Conservation (phyloP, 345 rosid genomes). For the Turritis glabra region DNA sequence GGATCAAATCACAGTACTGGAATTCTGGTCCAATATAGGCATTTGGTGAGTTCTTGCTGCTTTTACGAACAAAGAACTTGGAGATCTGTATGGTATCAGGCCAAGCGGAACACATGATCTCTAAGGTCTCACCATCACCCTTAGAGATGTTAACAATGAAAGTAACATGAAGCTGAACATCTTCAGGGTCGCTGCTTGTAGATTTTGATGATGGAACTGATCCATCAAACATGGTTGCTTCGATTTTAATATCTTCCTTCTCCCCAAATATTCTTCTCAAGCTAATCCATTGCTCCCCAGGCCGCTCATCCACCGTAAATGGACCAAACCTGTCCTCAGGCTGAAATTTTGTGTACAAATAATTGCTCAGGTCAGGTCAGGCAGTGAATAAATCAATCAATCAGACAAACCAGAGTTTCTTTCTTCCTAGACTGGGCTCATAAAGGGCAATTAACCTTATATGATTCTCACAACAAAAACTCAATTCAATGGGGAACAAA, state of each 20-base stretch:
- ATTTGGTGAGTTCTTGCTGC: conserved; percentile 35
- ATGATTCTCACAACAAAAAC: not conserved
- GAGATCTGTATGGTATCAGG: conserved; percentile 66
- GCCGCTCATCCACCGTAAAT: conserved; percentile 59
- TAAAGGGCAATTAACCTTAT: not conserved
- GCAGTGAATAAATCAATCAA: not conserved
- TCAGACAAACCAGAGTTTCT: not conserved
- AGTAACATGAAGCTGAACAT: conserved; percentile 63
- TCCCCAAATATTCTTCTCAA: conserved; percentile 60
- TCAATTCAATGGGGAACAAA: not conserved
- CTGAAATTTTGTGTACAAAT: conserved; percentile 44
- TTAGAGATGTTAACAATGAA: conserved; percentile 66
- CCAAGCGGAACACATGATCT: conserved; percentile 85
- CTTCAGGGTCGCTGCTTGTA: conserved; percentile 35
- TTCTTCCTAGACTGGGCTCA: not conserved
- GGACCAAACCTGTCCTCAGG: conserved; percentile 47
- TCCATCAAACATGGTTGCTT: conserved; percentile 88
- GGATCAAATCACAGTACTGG: conserved; percentile 47
- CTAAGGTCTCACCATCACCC: conserved; percentile 51
- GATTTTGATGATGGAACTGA: conserved; percentile 52
- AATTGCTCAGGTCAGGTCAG: not conserved
- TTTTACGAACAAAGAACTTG: conserved; percentile 52
- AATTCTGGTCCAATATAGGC: conserved; percentile 72
- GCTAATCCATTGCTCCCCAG: conserved; percentile 87
- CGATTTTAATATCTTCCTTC: conserved; percentile 73